Evolutionary conservation across 1,139 yeast genomes (phyloP).

Genomic region (Fermentozyma sake): DNA sequence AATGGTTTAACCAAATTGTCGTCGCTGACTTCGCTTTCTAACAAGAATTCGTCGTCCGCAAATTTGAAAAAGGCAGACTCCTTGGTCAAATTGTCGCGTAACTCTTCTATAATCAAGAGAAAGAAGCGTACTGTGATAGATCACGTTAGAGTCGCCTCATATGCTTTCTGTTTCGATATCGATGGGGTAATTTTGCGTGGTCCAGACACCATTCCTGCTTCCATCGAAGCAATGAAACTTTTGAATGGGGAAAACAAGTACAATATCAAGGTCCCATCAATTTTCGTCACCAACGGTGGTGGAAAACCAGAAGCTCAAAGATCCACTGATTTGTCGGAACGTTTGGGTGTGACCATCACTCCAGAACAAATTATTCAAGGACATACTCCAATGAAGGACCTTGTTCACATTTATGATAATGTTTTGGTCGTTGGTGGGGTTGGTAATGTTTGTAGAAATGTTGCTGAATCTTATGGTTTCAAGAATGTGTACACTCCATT

Average conservation of each 20-base stretch:
- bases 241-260: slow-evolving; percentile 75
- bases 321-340: slow-evolving; percentile 59
- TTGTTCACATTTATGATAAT: slow-evolving; percentile 59
- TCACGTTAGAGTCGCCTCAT: slow-evolving; percentile 70
- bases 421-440: slow-evolving; percentile 85
- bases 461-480: slow-evolving; percentile 75
- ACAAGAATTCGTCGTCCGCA: slow-evolving; percentile 28
- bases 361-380: slow-evolving; percentile 83
- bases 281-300: slow-evolving; percentile 86
- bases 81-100: slow-evolving; percentile 48
- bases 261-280: slow-evolving; percentile 77
- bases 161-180: slow-evolving; percentile 84
- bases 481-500: slow-evolving; percentile 73
- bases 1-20: slow-evolving; percentile 49
- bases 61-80: slow-evolving; percentile 46
- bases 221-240: slow-evolving; percentile 62
- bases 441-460: slow-evolving; percentile 75
- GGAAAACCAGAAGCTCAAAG: slow-evolving; percentile 75
- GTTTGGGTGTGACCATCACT: slow-evolving; percentile 57
- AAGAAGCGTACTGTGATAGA: slow-evolving; percentile 53
- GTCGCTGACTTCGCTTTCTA: slow-evolving; percentile 30
- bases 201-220: slow-evolving; percentile 75
- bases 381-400: slow-evolving; percentile 83
- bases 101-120: slow-evolving; percentile 47
- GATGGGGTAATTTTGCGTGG: slow-evolving; percentile 82